Conservation (phyloP, 441 rosid genomes). For the Euphorbia celastroides region DNA sequence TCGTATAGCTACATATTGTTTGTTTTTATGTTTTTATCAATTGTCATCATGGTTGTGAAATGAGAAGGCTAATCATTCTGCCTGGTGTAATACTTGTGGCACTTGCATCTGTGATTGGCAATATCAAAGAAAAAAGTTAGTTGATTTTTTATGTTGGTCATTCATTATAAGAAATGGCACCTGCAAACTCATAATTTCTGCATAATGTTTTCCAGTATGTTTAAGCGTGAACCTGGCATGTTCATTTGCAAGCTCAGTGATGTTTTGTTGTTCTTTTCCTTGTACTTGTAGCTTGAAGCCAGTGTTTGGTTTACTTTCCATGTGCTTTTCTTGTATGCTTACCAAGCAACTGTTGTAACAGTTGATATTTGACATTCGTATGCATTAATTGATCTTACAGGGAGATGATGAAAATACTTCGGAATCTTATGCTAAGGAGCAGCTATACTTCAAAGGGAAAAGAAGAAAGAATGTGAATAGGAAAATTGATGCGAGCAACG, state of each 20-base stretch:
- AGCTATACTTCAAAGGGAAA: constrained; percentile 41
- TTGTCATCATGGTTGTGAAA: background rate
- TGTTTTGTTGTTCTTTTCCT: background rate
- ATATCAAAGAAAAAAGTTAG: too few species aligned
- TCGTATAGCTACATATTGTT: background rate
- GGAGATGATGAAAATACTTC: constrained; percentile 49
- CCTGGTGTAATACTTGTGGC: background rate
- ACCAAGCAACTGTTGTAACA: background rate
- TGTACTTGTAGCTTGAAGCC: background rate
- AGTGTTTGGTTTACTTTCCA: background rate
- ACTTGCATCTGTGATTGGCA: constrained; percentile 7
- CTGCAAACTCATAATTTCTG: background rate
- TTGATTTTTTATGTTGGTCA: too few species aligned
- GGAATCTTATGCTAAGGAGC: constrained; percentile 35
- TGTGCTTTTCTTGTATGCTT: background rate
- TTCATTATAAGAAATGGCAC: constrained; percentile 2
- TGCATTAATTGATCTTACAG: constrained; percentile 34
- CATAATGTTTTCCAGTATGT: constrained; percentile 1
- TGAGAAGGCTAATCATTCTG: constrained; percentile 1
- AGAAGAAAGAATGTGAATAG: constrained; percentile 25
- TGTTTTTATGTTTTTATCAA: background rate
- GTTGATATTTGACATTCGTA: background rate
- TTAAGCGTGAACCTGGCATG: background rate
- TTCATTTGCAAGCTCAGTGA: background rate
- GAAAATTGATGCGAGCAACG: constrained; percentile 40